Evolutionary conservation across 768 basidiomycete species (phyloP).

Genomic region (Lentinus tigrinus): DNA sequence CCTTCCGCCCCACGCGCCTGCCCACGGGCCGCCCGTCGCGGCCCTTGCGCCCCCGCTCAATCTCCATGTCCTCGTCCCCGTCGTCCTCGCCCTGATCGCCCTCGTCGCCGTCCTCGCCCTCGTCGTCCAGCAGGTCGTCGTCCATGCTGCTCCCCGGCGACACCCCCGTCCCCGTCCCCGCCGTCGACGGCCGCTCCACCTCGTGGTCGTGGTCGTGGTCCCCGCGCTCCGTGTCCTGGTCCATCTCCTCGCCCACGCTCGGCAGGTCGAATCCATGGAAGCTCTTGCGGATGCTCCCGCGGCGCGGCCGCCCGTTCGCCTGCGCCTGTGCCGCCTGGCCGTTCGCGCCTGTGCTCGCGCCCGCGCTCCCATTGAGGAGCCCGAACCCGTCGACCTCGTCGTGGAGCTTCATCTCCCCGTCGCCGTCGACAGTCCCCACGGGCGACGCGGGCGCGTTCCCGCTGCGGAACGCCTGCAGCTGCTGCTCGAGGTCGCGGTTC

Average conservation of each 20-base stretch:
- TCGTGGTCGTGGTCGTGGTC: constrained; percentile 11
- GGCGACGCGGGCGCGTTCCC: constrained; percentile 9
- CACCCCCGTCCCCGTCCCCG: constrained; percentile 16
- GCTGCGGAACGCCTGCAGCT: constrained; percentile 49
- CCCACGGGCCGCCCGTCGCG: constrained; percentile 25
- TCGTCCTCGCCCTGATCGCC: constrained; percentile 19
- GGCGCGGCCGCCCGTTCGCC: constrained; percentile 19
- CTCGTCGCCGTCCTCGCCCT: constrained; percentile 22
- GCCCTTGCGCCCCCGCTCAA: constrained; percentile 27
- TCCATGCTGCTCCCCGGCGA: constrained; percentile 17
- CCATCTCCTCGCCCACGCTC: constrained; percentile 32
- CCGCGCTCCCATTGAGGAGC: constrained; percentile 6
- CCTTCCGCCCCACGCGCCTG: constrained; percentile 21
- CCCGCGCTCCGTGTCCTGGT: constrained; percentile 22
- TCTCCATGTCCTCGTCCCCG: constrained; percentile 14
- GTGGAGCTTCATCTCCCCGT: constrained; percentile 27
- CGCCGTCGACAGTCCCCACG: constrained; percentile 14
- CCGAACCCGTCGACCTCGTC: constrained; percentile 25
- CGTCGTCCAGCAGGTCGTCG: constrained; percentile 11
- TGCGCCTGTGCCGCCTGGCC: constrained; percentile 1
- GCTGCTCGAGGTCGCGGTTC: constrained; percentile 76
- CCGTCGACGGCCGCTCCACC: constrained; percentile 16
- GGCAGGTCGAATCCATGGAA: constrained; percentile 28
- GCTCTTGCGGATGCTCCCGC: constrained; percentile 19
- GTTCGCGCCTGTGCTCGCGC: neutral